These are phyloP conservation scores for Botrytis deweyae DNA, from an alignment of 2,329 filamentous ascomycete species.

Conservation along the genomic window DNA sequence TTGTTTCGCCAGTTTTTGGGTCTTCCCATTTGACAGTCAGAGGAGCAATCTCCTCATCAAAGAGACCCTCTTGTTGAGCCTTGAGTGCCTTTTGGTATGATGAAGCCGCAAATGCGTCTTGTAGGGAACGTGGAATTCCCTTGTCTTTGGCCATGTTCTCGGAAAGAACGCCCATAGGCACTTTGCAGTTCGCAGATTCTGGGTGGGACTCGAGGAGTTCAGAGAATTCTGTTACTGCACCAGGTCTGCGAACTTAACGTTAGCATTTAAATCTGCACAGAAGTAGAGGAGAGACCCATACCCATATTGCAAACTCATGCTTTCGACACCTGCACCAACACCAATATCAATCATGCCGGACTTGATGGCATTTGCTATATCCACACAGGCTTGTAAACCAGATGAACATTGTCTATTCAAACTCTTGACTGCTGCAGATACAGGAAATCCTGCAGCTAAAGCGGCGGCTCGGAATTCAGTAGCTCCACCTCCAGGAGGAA, in stretches of 20 bases:
- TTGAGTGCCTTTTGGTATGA: conserved; percentile 88
- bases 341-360: conserved; percentile 93
- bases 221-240: conserved; percentile 88
- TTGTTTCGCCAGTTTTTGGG: conserved; percentile 83
- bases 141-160: conserved; percentile 93
- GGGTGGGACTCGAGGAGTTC: conserved; percentile 79
- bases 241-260: conserved; percentile 53
- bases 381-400: conserved; percentile 87
- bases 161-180: conserved; percentile 91
- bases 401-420: conserved; percentile 95
- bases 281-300: conserved; percentile 42
- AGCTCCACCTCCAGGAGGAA: conserved; percentile 89
- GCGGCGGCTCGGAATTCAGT: conserved; percentile 95
- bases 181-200: conserved; percentile 92
- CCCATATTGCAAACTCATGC: conserved; percentile 93
- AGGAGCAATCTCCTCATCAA: conserved; percentile 87
- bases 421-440: conserved; percentile 77
- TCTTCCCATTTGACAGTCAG: conserved; percentile 85
- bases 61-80: conserved; percentile 86
- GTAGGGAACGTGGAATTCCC: conserved; percentile 65
- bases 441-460: conserved; percentile 87
- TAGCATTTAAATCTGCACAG: neutral
- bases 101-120: conserved; percentile 91
- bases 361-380: conserved; percentile 90
- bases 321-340: conserved; percentile 92